Evolutionary conservation across 805 yeast genomes (phyloP), one percentile per base, ranked within the genome.

Genomic region (Barnettozyma californica): DNA sequence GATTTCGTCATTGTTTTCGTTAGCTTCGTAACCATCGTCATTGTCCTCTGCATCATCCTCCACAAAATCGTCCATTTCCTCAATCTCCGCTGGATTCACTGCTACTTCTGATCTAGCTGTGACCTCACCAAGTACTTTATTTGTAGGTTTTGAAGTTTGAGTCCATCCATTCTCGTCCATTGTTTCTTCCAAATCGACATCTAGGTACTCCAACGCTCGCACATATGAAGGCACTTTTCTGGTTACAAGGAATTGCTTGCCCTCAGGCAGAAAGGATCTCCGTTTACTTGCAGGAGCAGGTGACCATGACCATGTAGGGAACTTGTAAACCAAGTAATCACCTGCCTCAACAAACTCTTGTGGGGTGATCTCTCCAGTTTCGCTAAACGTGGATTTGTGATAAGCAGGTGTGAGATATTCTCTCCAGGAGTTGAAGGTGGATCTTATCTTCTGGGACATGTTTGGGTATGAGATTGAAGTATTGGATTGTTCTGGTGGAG

Each of bases 281-380:
- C 63, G 69, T 55, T 74, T 76, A 9, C 75, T 69, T 13, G 71
- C 66, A 14, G 84, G 77, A 1, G 84, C 81, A 3, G 79, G 70
- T 2, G 80, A 70, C 99, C 99, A 94, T 53, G 82, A 81, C 99
- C 99, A 94, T 1, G 98, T 94, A 2, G 99, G 98, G 64, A 94
- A 94, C 72, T 85, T 87, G 66, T 81, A 83, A 29, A 84, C 91
- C 49, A 94, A 70, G 66, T 89, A 94, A 65, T 94, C 97, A 20
- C 99, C 99, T 3, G 99, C 97, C 47, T 72, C 73, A 9, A 90
- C 92, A 68, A 94, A 94, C 65, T 94, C 99, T 46, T 88, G 96
- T 1, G 99, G 99, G 1, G 96, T 87, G 45, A 94, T 83, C 64
- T 92, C 94, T 4, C 99, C 99, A 0, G 97, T 87, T 43, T 75